phyloP scores from a whole-genome alignment of 352 stramenopile genomes.

The Phytopythium oedochilum region DNA sequence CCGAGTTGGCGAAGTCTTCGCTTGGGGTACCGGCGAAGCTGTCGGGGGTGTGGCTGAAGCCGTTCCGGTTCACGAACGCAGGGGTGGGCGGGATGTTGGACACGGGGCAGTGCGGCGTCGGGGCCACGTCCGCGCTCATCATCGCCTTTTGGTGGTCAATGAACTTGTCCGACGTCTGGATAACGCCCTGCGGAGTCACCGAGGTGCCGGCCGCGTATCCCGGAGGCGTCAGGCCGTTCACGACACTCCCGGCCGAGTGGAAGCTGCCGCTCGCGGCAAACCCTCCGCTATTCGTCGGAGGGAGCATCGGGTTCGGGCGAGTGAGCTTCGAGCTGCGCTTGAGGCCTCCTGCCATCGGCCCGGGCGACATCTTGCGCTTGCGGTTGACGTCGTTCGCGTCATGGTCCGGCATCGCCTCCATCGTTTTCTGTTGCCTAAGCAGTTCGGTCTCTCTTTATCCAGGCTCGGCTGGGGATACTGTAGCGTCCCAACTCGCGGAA shows the following conservation, averaged over 20 bases:
- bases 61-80: conserved; percentile 64
- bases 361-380: conserved; percentile 73
- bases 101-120: conserved; percentile 71
- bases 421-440: conserved; percentile 4
- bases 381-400: conserved; percentile 35
- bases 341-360: conserved; percentile 27
- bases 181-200: conserved; percentile 29
- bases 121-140: conserved; percentile 65
- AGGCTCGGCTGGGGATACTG: too few species aligned
- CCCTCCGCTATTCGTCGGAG: neutral
- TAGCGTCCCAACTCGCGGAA: too few species aligned
- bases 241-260: conserved; percentile 14
- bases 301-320: conserved; percentile 16
- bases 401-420: conserved; percentile 19
- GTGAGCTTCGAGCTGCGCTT: conserved; percentile 53
- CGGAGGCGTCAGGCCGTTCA: conserved; percentile 32
- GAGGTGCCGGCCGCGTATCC: conserved; percentile 7
- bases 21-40: conserved; percentile 60
- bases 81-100: conserved; percentile 81
- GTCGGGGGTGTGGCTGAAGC: conserved; percentile 57
- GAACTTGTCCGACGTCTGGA: conserved; percentile 66
- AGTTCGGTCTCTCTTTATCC: too few species aligned
- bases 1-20: conserved; percentile 28
- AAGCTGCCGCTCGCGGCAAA: neutral
- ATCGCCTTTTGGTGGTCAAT: conserved; percentile 78